phyloP scores from a whole-genome alignment of 768 basidiomycete genomes.

The Tubosaeta sp. region DNA sequence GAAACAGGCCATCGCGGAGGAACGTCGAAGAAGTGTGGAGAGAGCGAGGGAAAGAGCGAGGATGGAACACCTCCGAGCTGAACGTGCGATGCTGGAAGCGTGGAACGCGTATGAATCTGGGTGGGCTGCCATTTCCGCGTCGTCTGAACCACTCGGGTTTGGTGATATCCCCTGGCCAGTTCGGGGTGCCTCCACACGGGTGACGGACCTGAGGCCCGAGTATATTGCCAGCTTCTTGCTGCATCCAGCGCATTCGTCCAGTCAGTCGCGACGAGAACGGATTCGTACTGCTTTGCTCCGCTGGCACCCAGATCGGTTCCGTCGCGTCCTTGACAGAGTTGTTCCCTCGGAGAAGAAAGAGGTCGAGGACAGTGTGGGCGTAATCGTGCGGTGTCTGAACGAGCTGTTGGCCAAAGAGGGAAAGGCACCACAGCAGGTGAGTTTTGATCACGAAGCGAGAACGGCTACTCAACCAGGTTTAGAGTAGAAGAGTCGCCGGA shows the following conservation, averaged over 20 bases:
- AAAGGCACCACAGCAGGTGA: conserved; percentile 17
- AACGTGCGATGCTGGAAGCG: conserved; percentile 46
- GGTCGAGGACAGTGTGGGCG: conserved; percentile 62
- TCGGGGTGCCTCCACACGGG: conserved; percentile 36
- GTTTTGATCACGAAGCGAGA: conserved; percentile 3
- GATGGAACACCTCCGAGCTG: conserved; percentile 38
- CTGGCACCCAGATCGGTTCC: conserved; percentile 82
- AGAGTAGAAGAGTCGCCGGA: conserved; percentile 17
- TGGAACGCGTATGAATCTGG: conserved; percentile 63
- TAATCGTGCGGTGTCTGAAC: conserved; percentile 64
- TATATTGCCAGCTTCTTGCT: conserved; percentile 59
- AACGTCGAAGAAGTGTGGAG: conserved; percentile 36
- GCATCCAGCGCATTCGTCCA: conserved; percentile 58
- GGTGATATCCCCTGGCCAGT: conserved; percentile 70
- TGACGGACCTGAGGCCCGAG: conserved; percentile 50
- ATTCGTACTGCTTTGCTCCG: conserved; percentile 62
- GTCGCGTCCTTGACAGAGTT: conserved; percentile 51
- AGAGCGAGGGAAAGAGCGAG: conserved; percentile 40
- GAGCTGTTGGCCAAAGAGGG: conserved; percentile 49
- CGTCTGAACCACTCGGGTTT: conserved; percentile 52
- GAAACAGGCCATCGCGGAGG: conserved; percentile 43
- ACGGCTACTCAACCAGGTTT: not conserved
- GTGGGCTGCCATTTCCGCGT: conserved; percentile 51
- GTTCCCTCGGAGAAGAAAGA: conserved; percentile 43
- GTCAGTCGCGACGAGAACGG: conserved; percentile 58